These are phyloP conservation scores for Nymphaea colorata DNA, from an alignment of 164 flowering plant species.

Conservation along the genomic window DNA sequence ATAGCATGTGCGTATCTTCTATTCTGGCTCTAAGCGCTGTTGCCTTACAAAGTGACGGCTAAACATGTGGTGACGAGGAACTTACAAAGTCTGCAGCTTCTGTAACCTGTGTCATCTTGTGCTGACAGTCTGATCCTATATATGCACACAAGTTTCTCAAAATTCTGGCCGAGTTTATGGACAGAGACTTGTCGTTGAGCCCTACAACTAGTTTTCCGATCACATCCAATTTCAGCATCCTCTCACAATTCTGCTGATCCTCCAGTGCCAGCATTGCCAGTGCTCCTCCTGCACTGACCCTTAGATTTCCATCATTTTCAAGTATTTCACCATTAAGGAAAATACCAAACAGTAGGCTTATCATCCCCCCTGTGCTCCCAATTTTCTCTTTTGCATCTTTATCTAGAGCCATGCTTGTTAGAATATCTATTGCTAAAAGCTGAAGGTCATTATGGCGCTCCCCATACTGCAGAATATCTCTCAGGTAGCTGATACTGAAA, in stretches of 20 bases:
- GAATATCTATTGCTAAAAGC: conserved; percentile 54
- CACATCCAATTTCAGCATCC: conserved; percentile 38
- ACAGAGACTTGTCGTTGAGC: conserved; percentile 38
- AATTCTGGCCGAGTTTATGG: conserved; percentile 63
- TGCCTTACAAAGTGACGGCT: no score
- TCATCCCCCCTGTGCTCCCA: conserved; percentile 85
- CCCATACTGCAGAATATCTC: conserved; percentile 68
- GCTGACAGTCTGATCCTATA: conserved; percentile 37
- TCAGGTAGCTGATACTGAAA: conserved; percentile 79
- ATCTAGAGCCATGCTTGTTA: conserved; percentile 65
- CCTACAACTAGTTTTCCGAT: conserved; percentile 41
- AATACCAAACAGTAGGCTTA: conserved; percentile 48
- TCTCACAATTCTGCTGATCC: conserved; percentile 46
- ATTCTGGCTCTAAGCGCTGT: no score
- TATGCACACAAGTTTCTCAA: conserved; percentile 59
- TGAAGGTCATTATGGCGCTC: conserved; percentile 51
- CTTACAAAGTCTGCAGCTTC: conserved; percentile 70
- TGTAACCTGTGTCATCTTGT: conserved; percentile 27
- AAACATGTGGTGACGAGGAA: background rate
- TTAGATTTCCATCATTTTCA: background rate
- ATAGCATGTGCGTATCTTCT: no score
- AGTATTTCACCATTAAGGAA: conserved; percentile 33
- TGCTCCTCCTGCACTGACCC: conserved; percentile 69
- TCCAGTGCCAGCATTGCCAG: conserved; percentile 74
- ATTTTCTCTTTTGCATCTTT: conserved; percentile 80